Base-by-base conservation (phyloP, 352 stramenopile genomes). In the Albugo candida region DNA sequence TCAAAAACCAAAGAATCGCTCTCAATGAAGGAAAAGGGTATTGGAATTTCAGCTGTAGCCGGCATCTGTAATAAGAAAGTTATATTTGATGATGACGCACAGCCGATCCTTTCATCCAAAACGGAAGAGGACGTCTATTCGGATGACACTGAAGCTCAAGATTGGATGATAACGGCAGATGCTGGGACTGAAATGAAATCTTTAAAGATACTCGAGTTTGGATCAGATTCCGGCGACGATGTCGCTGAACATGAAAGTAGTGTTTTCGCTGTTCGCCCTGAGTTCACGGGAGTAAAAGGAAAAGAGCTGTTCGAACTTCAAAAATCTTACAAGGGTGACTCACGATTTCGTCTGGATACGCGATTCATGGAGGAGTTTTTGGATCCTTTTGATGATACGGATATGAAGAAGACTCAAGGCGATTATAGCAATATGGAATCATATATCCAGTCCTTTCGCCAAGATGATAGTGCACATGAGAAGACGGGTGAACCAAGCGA, bases 281-380 rank as follows among this genome's bases (percentile, higher is more conserved):
- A 87, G 53, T 87, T 87, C 42, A 48, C 81, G 5, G 74, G 74
- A 10, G 65, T 70, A 46, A 62, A 62, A 14, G 74, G 74, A 49
- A 78, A 78, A 49, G 70, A 77, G 50, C 48, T 87, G 36, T 87
- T 87, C 51, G 74, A 87, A 55, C 61, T 87, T 61, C 74, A 87
- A 47, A 87, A 84, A 49, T 68, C 70, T 1, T 87, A 83, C 46
- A 66, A 67, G 38, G 71, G 74, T 13, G 74, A 87, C 50, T 60
- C 79, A 56, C 74, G 74, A 41, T 87, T 87, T 58, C 69, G 70
- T 36, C 59, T 87, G 45, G 74, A 87, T 49, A 68, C 67, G 16
- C 71, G 74, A 2, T 87, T 87, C 56, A 64, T 83, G 36, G 73
- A 83, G 31, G 71, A 81, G 42, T 82, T 61, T 35, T 64, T 61